These are phyloP conservation scores for Cutaneotrichosporon sp. DNA, from an alignment of 1,284 basidiomycete species.

Conservation along the genomic window DNA sequence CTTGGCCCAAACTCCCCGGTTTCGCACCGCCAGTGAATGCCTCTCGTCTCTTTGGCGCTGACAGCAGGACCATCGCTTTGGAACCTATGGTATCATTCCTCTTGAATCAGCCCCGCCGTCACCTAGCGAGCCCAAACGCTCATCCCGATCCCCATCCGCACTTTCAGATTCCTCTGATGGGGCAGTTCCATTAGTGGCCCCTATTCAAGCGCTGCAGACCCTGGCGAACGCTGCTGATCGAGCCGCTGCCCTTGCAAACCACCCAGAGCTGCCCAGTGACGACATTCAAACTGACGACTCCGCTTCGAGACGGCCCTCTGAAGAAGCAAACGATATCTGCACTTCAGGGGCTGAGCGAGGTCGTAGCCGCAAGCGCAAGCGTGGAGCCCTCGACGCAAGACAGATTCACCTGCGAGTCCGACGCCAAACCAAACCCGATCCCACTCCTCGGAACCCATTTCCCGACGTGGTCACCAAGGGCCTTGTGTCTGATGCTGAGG, in stretches of 20 bases:
- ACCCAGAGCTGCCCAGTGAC: background rate
- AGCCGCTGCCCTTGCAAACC: constrained; percentile 55
- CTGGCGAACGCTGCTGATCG: constrained; percentile 89
- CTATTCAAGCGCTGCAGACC: constrained; percentile 86
- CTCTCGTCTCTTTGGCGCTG: no score
- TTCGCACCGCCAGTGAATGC: constrained; percentile 71
- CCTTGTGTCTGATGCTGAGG: constrained; percentile 70
- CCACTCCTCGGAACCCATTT: constrained; percentile 63
- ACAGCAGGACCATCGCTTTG: constrained; percentile 87
- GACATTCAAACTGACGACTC: constrained; percentile 1
- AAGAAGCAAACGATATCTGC: background rate
- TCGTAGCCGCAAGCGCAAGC: constrained; percentile 29
- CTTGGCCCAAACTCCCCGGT: constrained; percentile 76
- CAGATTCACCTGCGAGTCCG: constrained; percentile 57
- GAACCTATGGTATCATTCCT: constrained; percentile 71
- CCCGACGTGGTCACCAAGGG: constrained; percentile 52
- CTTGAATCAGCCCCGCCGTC: constrained; percentile 61
- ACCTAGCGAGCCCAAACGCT: constrained; percentile 36
- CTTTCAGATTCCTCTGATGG: constrained; percentile 77
- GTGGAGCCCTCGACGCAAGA: constrained; percentile 31
- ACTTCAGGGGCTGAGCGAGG: constrained; percentile 7
- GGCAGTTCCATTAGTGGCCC: constrained; percentile 59
- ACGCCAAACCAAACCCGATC: constrained; percentile 81
- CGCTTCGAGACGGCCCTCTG: background rate
- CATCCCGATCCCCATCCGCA: constrained; percentile 57